phyloP scores from a whole-genome alignment of 2,329 filamentous ascomycete genomes.

The Hymenoscyphus linearis region DNA sequence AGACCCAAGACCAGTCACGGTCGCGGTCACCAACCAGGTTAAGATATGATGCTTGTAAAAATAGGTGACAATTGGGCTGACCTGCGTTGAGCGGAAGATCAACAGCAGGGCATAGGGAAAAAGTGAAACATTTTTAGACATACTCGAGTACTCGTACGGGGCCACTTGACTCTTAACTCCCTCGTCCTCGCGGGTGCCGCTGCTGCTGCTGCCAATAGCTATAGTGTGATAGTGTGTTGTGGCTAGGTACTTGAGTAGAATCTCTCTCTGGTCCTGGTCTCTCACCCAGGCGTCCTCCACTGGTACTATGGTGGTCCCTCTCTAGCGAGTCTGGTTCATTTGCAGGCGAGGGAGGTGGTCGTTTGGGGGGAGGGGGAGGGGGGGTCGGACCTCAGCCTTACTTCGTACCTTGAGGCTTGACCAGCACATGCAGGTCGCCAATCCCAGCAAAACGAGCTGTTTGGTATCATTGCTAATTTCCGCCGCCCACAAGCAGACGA shows the following conservation, averaged over 20 bases:
- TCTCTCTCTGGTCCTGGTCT: neutral
- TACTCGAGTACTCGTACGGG: no score
- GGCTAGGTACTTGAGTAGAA: neutral
- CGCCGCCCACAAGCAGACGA: neutral
- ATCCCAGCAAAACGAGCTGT: slow-evolving; percentile 24
- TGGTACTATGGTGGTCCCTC: no score
- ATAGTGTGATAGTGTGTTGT: neutral
- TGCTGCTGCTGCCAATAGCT: neutral
- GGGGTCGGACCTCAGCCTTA: slow-evolving; percentile 25
- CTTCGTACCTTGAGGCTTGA: neutral
- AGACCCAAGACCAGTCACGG: neutral
- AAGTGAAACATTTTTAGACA: neutral
- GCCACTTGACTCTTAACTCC: neutral
- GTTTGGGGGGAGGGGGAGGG: no score
- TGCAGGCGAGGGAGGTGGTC: no score
- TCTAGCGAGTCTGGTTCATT: no score
- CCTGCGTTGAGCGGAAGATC: slow-evolving; percentile 3
- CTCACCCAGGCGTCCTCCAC: no score
- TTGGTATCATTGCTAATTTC: slow-evolving; percentile 29
- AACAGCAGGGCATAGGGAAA: neutral
- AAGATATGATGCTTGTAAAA: slow-evolving; percentile 3
- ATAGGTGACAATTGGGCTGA: slow-evolving; percentile 5
- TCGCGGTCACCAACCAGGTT: neutral
- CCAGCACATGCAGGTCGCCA: slow-evolving; percentile 24
- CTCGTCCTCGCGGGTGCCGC: neutral